Base-by-base conservation (phyloP, 768 basidiomycete genomes). In the Suillus discolor region DNA sequence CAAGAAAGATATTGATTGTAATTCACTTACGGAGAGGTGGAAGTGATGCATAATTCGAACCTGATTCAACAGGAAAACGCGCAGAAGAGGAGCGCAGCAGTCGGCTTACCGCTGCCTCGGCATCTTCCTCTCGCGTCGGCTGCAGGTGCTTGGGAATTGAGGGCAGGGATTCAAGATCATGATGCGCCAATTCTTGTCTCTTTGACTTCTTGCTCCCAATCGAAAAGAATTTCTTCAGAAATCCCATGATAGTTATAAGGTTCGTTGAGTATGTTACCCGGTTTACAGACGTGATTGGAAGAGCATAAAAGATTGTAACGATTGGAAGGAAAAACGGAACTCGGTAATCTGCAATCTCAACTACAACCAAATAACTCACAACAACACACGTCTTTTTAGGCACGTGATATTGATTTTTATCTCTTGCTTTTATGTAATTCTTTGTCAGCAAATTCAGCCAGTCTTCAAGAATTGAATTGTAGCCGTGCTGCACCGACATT, bases 31-130 rank as follows among this genome's bases (percentile, higher is more conserved):
- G 90, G 67, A 92, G 77, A 62, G 90, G 89, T 25, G 90, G 88
- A 11, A 93, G 74, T 59, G 84, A 80, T 28, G 80, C 72, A 70
- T 87, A 85, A 71, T 88, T 85, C 11, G 83, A 74, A 69, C 88
- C 87, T 9, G 84, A 75, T 38, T 84, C 84, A 39, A 86, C 83
- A 6, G 84, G 80, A 75, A 82, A 89, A 55, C 89, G 85, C 45
- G 89, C 84, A 6, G 92, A 92, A 16, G 90, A 88, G 1, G 91
- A 91, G 53, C 92, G 85, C 42, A 94, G 74, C 16, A 94, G 80
- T 6, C 81, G 79, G 66, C 77, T 82, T 23, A 79, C 80, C 28
- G 77, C 79, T 44, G 76, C 79, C 68, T 83, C 81, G 55, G 72
- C 70, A 20, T 89, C 87, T 41, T 87, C 83, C 57, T 83, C 71